These are phyloP conservation scores for Apophysomyces sp. DNA, from an alignment of 371 early-diverging fungal genomes.

Conservation along the genomic window DNA sequence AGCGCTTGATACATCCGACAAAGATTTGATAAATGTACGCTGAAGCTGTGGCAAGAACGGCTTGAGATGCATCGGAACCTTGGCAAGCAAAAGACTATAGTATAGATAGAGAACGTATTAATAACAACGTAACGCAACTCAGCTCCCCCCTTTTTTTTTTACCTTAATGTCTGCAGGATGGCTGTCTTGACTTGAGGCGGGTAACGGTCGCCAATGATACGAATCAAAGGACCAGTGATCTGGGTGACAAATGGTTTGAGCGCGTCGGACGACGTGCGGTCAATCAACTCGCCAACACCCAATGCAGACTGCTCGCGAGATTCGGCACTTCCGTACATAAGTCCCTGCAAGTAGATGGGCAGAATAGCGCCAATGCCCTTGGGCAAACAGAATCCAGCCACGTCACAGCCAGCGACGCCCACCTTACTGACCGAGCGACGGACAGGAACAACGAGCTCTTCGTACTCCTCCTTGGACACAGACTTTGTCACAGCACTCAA, in stretches of 20 bases:
- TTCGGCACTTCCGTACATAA: slow-evolving; percentile 86
- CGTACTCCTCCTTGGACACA: slow-evolving; percentile 78
- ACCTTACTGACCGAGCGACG: slow-evolving; percentile 67
- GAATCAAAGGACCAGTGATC: slow-evolving; percentile 96
- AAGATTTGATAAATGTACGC: slow-evolving; percentile 92
- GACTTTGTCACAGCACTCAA: slow-evolving; percentile 79
- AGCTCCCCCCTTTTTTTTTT: slow-evolving; percentile 8
- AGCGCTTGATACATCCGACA: slow-evolving; percentile 72
- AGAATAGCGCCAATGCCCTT: slow-evolving; percentile 91
- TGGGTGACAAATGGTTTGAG: slow-evolving; percentile 91
- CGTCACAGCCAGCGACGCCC: slow-evolving; percentile 58
- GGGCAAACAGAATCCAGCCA: slow-evolving; percentile 89
- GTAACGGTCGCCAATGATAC: slow-evolving; percentile 95
- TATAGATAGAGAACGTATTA: neutral
- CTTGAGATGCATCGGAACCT: slow-evolving; percentile 84
- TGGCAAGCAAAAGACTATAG: slow-evolving; percentile 66
- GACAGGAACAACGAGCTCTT: slow-evolving; percentile 73
- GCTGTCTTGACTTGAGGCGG: slow-evolving; percentile 89
- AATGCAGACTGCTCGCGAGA: slow-evolving; percentile 86
- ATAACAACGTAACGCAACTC: neutral
- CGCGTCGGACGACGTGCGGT: slow-evolving; percentile 71
- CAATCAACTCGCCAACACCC: slow-evolving; percentile 70
- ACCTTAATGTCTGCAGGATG: slow-evolving; percentile 82
- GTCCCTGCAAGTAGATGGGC: slow-evolving; percentile 91
- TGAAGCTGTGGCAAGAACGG: slow-evolving; percentile 98